A percentile compares a stretch with the other conserved stretches of the same genome.
These are phyloP conservation scores for Mucor circinelloides DNA, from an alignment of 371 early-diverging fungal species.

Conservation along the genomic window DNA sequence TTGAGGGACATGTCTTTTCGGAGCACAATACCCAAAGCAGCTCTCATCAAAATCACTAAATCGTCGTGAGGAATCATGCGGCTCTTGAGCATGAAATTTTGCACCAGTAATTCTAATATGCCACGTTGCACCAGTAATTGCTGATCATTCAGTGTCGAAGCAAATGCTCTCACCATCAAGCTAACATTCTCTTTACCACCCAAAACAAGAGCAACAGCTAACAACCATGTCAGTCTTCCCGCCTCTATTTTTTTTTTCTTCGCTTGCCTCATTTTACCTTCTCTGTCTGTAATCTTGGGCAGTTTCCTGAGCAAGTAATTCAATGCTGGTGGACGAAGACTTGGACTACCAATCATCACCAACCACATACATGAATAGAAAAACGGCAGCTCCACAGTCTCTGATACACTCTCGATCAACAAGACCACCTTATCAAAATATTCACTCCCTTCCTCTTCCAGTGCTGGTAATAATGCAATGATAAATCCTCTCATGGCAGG, in stretches of 20 bases:
- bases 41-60: slow-evolving; percentile 62
- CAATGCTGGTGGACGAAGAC: slow-evolving; percentile 72
- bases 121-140: slow-evolving; percentile 84
- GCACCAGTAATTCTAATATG: slow-evolving; percentile 83
- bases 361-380: slow-evolving; percentile 87
- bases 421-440: slow-evolving; percentile 74
- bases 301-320: slow-evolving; percentile 78
- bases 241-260: background rate
- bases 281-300: slow-evolving; percentile 66
- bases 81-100: slow-evolving; percentile 71
- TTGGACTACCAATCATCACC: slow-evolving; percentile 70
- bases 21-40: slow-evolving; percentile 80
- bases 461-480: slow-evolving; percentile 80
- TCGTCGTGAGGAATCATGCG: slow-evolving; percentile 71
- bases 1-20: slow-evolving; percentile 95
- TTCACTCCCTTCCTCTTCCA: slow-evolving; percentile 93
- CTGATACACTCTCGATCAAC: slow-evolving; percentile 71
- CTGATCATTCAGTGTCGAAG: slow-evolving; percentile 71
- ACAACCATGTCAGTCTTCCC: background rate
- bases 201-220: slow-evolving; percentile 69
- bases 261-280: slow-evolving; percentile 47
- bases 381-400: slow-evolving; percentile 69
- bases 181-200: slow-evolving; percentile 67
- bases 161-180: slow-evolving; percentile 79
- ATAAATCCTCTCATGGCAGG: slow-evolving; percentile 82